Percentiles rank a stretch among this genome's conserved stretches.
phyloP scores from a whole-genome alignment of 495 filamentous ascomycete species.

The Hypomontagnella submonticulosa region DNA sequence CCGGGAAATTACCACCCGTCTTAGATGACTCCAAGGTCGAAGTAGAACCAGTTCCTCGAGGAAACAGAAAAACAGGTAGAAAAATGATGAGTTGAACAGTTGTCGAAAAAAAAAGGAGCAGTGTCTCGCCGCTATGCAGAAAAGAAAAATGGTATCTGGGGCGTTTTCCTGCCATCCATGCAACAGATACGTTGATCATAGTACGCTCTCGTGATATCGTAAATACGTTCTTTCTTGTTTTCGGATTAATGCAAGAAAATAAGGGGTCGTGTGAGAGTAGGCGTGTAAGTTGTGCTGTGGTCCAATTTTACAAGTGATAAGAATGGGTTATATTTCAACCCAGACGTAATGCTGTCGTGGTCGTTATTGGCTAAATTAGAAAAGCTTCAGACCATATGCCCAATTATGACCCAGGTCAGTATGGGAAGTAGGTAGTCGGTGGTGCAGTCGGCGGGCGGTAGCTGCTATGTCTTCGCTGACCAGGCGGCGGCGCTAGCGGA shows the following conservation, averaged over 20 bases:
- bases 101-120: slow-evolving; percentile 25
- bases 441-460: slow-evolving; percentile 43
- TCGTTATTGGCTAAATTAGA: slow-evolving; percentile 22
- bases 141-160: slow-evolving; percentile 43
- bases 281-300: slow-evolving; percentile 33
- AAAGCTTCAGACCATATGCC: slow-evolving; percentile 6
- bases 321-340: slow-evolving; percentile 10
- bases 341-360: slow-evolving; percentile 33
- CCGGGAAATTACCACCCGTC: slow-evolving; percentile 34
- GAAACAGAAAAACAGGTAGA: slow-evolving; percentile 17
- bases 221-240: slow-evolving; percentile 34
- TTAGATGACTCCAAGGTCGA: slow-evolving; percentile 44
- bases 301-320: slow-evolving; percentile 41
- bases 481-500: slow-evolving; percentile 44
- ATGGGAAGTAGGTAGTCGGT: slow-evolving; percentile 31
- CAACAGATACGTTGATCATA: slow-evolving; percentile 40
- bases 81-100: slow-evolving; percentile 3
- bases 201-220: slow-evolving; percentile 42
- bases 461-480: slow-evolving; percentile 38
- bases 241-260: slow-evolving; percentile 28
- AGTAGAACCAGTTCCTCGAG: slow-evolving; percentile 33
- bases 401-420: slow-evolving; percentile 9
- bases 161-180: slow-evolving; percentile 40
- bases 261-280: slow-evolving; percentile 20
- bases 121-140: slow-evolving; percentile 47